Conservation (phyloP, 2,329 filamentous ascomycete genomes). For the Pseudohalonectria lignicola region DNA sequence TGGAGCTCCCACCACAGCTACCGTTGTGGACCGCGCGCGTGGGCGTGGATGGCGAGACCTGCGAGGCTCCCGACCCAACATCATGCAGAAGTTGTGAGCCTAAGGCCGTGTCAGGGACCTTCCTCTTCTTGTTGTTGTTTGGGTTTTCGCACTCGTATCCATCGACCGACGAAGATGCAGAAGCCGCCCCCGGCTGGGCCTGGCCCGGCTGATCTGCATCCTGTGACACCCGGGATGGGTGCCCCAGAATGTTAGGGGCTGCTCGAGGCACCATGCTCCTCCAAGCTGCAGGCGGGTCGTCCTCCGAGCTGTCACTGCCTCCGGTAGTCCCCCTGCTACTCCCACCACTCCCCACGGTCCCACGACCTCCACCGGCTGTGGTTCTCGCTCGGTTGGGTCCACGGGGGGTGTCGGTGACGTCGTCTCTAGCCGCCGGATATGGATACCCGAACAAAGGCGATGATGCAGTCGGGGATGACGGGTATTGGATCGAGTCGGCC, state of each 20-base stretch:
- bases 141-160: slow-evolving; percentile 97
- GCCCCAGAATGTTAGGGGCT: slow-evolving; percentile 31
- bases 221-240: slow-evolving; percentile 28
- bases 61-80: slow-evolving; percentile 7
- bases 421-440: slow-evolving; percentile 38
- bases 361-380: slow-evolving; percentile 31
- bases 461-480: slow-evolving; percentile 59
- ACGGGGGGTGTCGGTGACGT: slow-evolving; percentile 20
- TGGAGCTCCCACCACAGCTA: slow-evolving; percentile 16
- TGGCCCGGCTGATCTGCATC: slow-evolving; percentile 33
- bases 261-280: slow-evolving; percentile 31
- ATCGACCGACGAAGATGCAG: slow-evolving; percentile 62
- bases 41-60: slow-evolving; percentile 2
- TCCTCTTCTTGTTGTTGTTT: slow-evolving; percentile 98
- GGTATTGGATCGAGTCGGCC: slow-evolving; percentile 72
- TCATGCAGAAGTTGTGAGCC: slow-evolving; percentile 29
- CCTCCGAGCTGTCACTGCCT: slow-evolving; percentile 55
- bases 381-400: slow-evolving; percentile 3
- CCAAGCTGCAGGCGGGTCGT: slow-evolving; percentile 27
- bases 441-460: slow-evolving; percentile 70
- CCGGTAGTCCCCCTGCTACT: too few species aligned
- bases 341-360: too few species aligned
- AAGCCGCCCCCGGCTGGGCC: slow-evolving; percentile 33
- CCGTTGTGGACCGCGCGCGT: slow-evolving; percentile 16
- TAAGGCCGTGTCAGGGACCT: slow-evolving; percentile 67